A percentile compares a stretch with the other conserved stretches of the same genome.
phyloP scores from a whole-genome alignment of 148 eudicot genomes.

The Fagopyrum homotropicum region DNA sequence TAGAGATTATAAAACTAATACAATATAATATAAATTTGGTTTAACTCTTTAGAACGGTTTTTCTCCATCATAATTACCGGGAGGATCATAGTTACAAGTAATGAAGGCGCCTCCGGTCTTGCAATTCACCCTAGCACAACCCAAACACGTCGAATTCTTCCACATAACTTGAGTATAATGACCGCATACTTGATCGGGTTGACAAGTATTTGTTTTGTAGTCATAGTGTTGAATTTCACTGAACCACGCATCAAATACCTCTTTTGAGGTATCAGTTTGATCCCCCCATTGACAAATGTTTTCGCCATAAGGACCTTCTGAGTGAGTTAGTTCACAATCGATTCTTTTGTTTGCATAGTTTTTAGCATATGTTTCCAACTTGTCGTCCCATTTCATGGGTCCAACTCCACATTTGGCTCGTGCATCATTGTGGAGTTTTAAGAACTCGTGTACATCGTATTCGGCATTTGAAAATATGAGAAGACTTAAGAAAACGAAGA shows the following conservation, averaged over 20 bases:
- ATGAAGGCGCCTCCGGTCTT: neutral
- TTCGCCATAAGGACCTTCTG: too few species aligned
- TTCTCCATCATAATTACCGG: neutral
- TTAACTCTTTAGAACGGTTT: neutral
- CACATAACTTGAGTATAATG: neutral
- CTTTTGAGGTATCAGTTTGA: neutral
- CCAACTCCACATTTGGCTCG: neutral
- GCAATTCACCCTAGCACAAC: neutral
- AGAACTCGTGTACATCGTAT: neutral
- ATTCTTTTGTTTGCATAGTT: neutral
- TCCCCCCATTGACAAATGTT: neutral
- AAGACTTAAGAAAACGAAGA: neutral
- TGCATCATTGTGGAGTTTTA: neutral
- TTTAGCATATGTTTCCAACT: neutral
- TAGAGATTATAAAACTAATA: too few species aligned
- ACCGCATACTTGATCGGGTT: neutral
- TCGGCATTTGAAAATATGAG: neutral
- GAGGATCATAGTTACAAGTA: constrained; percentile 1
- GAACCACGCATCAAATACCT: neutral
- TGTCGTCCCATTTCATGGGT: neutral
- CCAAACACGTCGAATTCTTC: neutral
- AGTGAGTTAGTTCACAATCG: neutral
- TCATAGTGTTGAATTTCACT: too few species aligned
- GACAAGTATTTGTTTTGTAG: neutral
- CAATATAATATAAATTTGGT: neutral